Conservation (phyloP, 2,329 filamentous ascomycete genomes). For the Diaporthe sp. region DNA sequence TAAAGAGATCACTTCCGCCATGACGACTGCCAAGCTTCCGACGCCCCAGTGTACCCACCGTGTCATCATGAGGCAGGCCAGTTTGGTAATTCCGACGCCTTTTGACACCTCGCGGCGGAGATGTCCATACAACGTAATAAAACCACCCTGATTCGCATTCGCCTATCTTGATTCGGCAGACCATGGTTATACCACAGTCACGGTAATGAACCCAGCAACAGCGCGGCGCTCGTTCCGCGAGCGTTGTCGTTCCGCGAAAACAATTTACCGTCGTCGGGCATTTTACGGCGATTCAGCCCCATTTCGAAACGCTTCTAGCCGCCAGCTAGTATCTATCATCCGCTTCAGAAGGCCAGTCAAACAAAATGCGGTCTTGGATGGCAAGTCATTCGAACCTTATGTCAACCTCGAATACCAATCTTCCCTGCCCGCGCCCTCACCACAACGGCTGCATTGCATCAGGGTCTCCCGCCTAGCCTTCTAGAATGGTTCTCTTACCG, state of each 20-base stretch:
- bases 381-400: slow-evolving; percentile 40
- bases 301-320: slow-evolving; percentile 15
- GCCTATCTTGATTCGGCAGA: slow-evolving; percentile 29
- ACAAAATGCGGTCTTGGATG: slow-evolving; percentile 21
- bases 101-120: background rate
- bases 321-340: slow-evolving; percentile 8
- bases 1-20: background rate
- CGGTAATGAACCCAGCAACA: background rate
- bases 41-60: background rate
- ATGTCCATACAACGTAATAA: slow-evolving; percentile 21
- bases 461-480: slow-evolving; percentile 17
- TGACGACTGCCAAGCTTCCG: slow-evolving; percentile 22
- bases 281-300: slow-evolving; percentile 1
- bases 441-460: slow-evolving; percentile 1
- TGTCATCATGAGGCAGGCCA: slow-evolving; percentile 9
- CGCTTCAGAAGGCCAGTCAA: slow-evolving; percentile 16
- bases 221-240: slow-evolving; percentile 9
- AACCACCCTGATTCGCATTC: slow-evolving; percentile 27
- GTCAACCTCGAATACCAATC: slow-evolving; percentile 15
- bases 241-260: slow-evolving; percentile 9
- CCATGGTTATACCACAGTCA: slow-evolving; percentile 6
- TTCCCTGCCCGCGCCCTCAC: background rate
- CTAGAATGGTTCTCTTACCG: slow-evolving; percentile 8
- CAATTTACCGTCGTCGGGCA: slow-evolving; percentile 7
- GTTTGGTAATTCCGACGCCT: slow-evolving; percentile 18